Base-by-base conservation (phyloP, 495 filamentous ascomycete species). In the Talaromyces nanjingensis region DNA sequence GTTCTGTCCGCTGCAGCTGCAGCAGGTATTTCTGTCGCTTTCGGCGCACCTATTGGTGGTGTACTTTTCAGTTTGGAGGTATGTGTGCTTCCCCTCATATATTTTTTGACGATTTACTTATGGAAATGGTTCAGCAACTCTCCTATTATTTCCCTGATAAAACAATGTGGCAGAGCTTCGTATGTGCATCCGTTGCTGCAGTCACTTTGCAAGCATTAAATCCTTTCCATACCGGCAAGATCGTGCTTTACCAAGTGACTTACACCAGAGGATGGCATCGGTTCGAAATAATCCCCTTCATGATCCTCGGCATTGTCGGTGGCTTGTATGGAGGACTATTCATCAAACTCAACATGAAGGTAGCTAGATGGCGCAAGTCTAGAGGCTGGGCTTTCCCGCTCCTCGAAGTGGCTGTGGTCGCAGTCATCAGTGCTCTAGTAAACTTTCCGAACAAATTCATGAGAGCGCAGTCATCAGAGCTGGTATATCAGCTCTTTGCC, bases 161-260 rank as follows among this genome's bases (percentile, higher is more conserved):
- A 72, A 97, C 94, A 1, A 98, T 98, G 94, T 98, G 94, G 94
- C 93, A 97, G 71, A 96, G 91, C 71, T 98, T 98, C 76, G 94
- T 98, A 18, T 97, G 93, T 69, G 94, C 94, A 69, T 98, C 98
- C 93, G 89, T 96, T 11, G 94, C 94, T 16, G 93, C 96, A 16
- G 91, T 98, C 8, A 91, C 91, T 16, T 76, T 98, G 29, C 93
- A 98, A 72, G 91, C 91, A 31, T 83, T 96, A 62, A 93, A 98
- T 71, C 94, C 94, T 12, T 98, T 98, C 73, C 84, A 94, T 47
- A 96, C 93, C 3, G 94, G 96, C 20, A 97, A 98, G 70, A 87
- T 98, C 61, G 94, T 98, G 59, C 78, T 98, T 18, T 98, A 97
- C 75, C 93, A 98, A 74, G 93, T 98, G 67, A 96, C 90, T 8